Percentiles rank a stretch among this genome's conserved stretches.
Evolutionary conservation across 1,139 yeast species (phyloP).

Genomic region (Pneumocystis jirovecii): DNA sequence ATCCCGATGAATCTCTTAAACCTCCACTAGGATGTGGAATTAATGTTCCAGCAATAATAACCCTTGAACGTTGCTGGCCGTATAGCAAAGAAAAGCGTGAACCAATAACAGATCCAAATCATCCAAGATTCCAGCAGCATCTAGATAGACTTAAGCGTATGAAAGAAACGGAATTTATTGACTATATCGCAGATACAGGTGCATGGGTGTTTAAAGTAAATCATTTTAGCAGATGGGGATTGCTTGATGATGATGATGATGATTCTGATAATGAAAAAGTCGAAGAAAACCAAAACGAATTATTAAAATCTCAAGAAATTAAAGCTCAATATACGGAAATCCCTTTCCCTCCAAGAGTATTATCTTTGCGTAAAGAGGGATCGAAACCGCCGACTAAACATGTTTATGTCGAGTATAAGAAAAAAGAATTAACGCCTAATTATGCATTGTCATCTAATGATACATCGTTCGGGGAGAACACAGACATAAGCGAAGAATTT

Average conservation of each 20-base stretch:
- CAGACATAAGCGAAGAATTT: not conserved
- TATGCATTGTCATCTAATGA: not conserved
- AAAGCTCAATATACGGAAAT: not conserved
- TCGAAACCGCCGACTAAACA: not conserved
- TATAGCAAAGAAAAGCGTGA: conserved; percentile 53
- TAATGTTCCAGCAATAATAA: conserved; percentile 57
- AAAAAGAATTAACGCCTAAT: not conserved
- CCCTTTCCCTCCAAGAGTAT: not conserved
- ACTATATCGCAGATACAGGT: conserved; percentile 69
- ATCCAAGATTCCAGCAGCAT: conserved; percentile 55
- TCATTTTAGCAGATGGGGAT: conserved; percentile 91
- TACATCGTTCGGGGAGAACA: not conserved
- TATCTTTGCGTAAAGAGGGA: not conserved
- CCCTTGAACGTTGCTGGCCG: conserved; percentile 70
- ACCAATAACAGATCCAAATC: conserved; percentile 66
- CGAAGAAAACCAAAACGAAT: not conserved
- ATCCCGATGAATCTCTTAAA: conserved; percentile 50
- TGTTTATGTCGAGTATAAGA: not conserved
- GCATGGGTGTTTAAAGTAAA: conserved; percentile 73
- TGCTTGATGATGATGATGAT: conserved; percentile 57
- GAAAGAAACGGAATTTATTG: conserved; percentile 47
- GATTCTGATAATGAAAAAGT: conserved; percentile 36
- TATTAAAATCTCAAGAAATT: not conserved
- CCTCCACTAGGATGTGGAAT: conserved; percentile 74
- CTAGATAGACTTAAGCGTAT: conserved; percentile 48